Base-by-base conservation (phyloP, 257 asterid genomes). In the Fraxinus quadrangulata region DNA sequence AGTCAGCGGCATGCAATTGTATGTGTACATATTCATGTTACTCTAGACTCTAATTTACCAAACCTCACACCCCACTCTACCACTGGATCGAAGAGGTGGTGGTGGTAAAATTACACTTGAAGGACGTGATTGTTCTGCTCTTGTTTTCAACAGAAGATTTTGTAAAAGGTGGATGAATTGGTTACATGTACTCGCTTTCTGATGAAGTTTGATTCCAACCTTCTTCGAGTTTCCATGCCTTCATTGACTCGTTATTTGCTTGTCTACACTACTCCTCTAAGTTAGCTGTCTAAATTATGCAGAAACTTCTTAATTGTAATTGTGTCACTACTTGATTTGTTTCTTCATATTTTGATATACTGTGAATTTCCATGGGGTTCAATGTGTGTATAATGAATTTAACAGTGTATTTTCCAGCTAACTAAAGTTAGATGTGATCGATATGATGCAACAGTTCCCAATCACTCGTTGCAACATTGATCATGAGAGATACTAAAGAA, bases 101-200 rank as follows among this genome's bases (percentile, higher is more conserved):
- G 61, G 19, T 51, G 2, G n/a, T 51, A 51, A 37, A 51, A 17
- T 51, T 51, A 4, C 61, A 13, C 21, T 51, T 51, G 61, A 17
- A 14, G n/a, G 61, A 4, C 1, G 1, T 3, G 61, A 14, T 51
- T 51, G 2, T 51, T 51, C 17, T 51, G 33, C 31, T 67, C 26
- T 21, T 24, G 37, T 78, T 75, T 75, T 72, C 54, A 7, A 54
- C 37, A 75, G 73, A 7, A 72, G 74, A 80, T 79, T 75, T 9
- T 34, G 61, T 72, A n/a, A 45, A 42, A 26, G 42, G 59, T 47
- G 79, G 72, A 24, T 78, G 65, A 42, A 40, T 63, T 71, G 59
- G 72, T 26, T n/a, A 19, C 28, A 8, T 37, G 42, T 37, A 37
- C 9, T 37, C 42, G 0, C 10, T 37, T 37, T 37, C 42, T 2